Evolutionary conservation across 768 basidiomycete genomes (phyloP), one percentile per base, ranked within the genome.

Genomic region (Cantharellus cinnabarinus): DNA sequence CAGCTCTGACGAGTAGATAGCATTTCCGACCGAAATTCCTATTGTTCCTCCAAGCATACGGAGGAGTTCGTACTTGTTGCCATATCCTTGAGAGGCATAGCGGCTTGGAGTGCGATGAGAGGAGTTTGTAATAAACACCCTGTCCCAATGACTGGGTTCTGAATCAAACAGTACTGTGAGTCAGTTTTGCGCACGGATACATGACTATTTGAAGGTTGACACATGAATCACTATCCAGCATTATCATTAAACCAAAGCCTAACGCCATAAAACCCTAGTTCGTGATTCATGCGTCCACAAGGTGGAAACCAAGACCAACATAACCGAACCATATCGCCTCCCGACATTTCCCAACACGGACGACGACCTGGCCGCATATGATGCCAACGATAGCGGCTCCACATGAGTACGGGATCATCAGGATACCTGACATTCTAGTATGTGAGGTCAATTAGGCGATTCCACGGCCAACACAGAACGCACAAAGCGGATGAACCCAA

Each of bases 161-260:
- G 34, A 29, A 29, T 29, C 20, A 29, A 29, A 29, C 20, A 29
- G 20, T 29, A 29, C 20, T 29, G 20, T 29, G 20, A 29, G 20
- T 29, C 20, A 29, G 20, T 29, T 29, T 29, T 29, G 20, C 20
- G 20, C 20, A 29, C 29, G 44, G 1, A 48, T 10, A 48, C 1
- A 29, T 48, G 44, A 1, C 10, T 59, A 61, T 40, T 50, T 57
- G 56, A 5, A 14, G 53, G 15, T 58, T 53, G 62, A n/a, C 5
- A 61, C 74, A 41, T 60, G 85, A 82, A 3, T 67, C 69, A 14
- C 76, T 75, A 65, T 80, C 77, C 56, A 89, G 68, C 73, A 74
- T 77, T 40, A 72, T 83, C 82, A 86, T 83, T 55, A 88, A 73
- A 4, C 85, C 86, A 69, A 75, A 76, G 0, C 85, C 86, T 3